phyloP scores from a whole-genome alignment of 1,284 basidiomycete species.

The Trichosporon sp. region DNA sequence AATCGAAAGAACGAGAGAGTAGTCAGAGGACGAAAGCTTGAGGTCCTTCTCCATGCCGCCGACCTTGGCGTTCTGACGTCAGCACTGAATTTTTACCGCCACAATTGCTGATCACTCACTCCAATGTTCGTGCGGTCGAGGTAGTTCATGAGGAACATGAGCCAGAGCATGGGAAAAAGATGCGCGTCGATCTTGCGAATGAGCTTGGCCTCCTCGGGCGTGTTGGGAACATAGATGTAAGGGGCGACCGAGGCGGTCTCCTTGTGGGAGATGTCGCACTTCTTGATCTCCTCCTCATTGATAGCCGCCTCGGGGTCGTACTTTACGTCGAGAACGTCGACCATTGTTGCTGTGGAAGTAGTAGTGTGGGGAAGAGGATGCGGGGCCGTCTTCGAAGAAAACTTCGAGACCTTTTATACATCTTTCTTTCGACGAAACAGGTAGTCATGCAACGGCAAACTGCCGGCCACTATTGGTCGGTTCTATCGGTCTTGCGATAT shows the following conservation, averaged over 20 bases:
- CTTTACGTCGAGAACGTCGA: constrained; percentile 4
- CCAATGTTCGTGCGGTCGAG: constrained; percentile 21
- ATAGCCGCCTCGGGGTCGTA: constrained; percentile 12
- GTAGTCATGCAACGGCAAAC: constrained; percentile 1
- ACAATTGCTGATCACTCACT: background rate
- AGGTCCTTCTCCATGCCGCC: constrained; percentile 56
- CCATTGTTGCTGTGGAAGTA: background rate
- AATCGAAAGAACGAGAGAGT: constrained; percentile 54
- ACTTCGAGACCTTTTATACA: constrained; percentile 7
- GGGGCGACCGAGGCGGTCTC: constrained; percentile 5
- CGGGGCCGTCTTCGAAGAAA: background rate
- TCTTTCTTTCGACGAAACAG: background rate
- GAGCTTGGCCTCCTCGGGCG: constrained; percentile 50
- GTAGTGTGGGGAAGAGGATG: background rate
- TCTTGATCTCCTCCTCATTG: constrained; percentile 7
- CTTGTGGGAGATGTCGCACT: constrained; percentile 18
- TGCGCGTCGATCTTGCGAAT: constrained; percentile 55
- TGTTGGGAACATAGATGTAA: constrained; percentile 39
- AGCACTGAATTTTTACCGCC: background rate
- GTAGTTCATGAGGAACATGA: constrained; percentile 31
- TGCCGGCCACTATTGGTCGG: constrained; percentile 1
- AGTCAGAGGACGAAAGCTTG: constrained; percentile 46
- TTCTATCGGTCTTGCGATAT: constrained; percentile 13
- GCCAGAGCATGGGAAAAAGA: constrained; percentile 51
- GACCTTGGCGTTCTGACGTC: constrained; percentile 50